Evolutionary conservation across 139 green algal species (phyloP).

Genomic region (Picochlorum costavermella): DNA sequence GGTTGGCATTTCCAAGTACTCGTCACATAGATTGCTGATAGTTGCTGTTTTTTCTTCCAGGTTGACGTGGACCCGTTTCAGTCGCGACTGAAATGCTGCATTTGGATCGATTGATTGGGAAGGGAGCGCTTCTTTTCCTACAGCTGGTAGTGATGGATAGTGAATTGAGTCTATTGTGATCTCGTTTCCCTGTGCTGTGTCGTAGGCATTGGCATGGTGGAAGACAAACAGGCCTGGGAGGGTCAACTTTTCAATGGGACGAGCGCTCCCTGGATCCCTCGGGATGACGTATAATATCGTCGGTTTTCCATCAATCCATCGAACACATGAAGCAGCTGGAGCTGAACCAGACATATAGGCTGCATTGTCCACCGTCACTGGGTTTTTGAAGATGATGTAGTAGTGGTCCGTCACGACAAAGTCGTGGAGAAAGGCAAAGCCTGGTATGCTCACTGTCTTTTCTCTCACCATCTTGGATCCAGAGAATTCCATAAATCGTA

Average conservation of each 20-base stretch:
- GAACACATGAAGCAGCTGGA: constrained; percentile 23
- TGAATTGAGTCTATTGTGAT: constrained; percentile 46
- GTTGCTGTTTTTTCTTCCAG: constrained; percentile 10
- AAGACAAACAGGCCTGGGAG: constrained; percentile 47
- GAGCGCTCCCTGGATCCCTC: background rate
- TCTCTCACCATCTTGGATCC: constrained; percentile 20
- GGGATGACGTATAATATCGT: constrained; percentile 31
- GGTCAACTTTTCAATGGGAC: background rate
- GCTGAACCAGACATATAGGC: constrained; percentile 17
- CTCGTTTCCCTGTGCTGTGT: constrained; percentile 10
- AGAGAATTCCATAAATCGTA: constrained; percentile 32
- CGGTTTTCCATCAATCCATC: constrained; percentile 16
- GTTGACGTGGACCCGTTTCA: constrained; percentile 39
- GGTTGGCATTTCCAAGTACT: constrained; percentile 49
- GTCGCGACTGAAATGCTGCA: constrained; percentile 34
- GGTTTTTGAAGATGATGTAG: constrained; percentile 34
- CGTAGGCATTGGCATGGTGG: constrained; percentile 69
- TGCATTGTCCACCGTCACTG: constrained; percentile 23
- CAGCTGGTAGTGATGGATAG: constrained; percentile 34
- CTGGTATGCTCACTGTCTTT: constrained; percentile 7
- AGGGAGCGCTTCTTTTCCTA: constrained; percentile 19
- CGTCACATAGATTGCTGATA: constrained; percentile 8
- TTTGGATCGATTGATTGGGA: constrained; percentile 24
- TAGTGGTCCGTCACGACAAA: constrained; percentile 34
- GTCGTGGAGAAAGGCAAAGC: constrained; percentile 45